Evolutionary conservation across 306 rosid genomes (phyloP), one percentile per base, ranked within the genome.

Genomic region (Sechiopsis laciniata): DNA sequence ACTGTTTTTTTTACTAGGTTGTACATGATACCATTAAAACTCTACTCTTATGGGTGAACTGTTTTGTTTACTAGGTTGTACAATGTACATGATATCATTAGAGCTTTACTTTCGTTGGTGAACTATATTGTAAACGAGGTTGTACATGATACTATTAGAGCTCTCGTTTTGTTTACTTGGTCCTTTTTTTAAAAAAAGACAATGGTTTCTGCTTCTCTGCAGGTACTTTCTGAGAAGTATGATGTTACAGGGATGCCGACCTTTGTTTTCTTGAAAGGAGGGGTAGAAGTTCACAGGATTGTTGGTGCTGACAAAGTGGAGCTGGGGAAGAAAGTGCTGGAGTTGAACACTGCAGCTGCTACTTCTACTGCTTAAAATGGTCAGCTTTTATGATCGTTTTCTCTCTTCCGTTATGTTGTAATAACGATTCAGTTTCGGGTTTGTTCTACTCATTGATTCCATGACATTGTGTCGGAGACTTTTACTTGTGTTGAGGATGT

Each of bases 171-270:
- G 10, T 40, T 40, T 40, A 40, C 3, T 61, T 61, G 48, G 0
- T n/a, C 1, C 15, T 19, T 42, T 9, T 54, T 10, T 16, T 6
- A 7, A 46, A 51, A 2, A 32, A 32, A 32, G 5, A 1, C 58
- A n/a, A 10, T 74, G 77, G 46, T 13, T 24, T 24, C 26, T 72
- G 9, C 74, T 24, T 74, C 15, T 69, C 42, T 62, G 66, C 80
- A 85, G 90, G 0, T 3, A 73, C 76, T 88, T 73, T 45, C 88
- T 8, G 60, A 75, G 82, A 76, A 78, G 24, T 83, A 71, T 75
- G n/a, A 13, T 0, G 22, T 88, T 13, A 80, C 76, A 69, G 88
- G 87, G 0, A 85, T 88, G 88, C 92, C 90, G 40, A 85, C 88
- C 42, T 88, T 88, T 77, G 2, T 82, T 29, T 85, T 88, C 79